Percentiles rank a stretch among this genome's conserved stretches.
These are phyloP conservation scores for Euphorbia pulcherrima DNA, from an alignment of 345 rosid species.

Conservation along the genomic window DNA sequence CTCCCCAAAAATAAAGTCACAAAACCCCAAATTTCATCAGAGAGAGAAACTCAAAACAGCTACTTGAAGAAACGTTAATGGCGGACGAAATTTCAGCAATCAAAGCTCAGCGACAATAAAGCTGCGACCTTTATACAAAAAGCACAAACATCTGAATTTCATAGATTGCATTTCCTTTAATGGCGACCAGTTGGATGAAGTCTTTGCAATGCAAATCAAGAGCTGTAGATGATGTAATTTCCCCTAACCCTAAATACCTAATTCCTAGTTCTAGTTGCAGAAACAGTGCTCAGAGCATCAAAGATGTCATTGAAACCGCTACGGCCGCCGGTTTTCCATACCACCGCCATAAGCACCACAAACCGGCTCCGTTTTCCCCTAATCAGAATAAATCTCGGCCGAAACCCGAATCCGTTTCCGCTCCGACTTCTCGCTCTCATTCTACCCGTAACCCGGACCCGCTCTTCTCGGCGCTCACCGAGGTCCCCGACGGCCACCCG, in stretches of 20 bases:
- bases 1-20: background rate
- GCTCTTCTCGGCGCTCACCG: conserved; percentile 57
- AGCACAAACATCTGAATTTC: background rate
- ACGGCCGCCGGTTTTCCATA: conserved; percentile 11
- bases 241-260: conserved; percentile 42
- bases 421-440: conserved; percentile 31
- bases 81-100: background rate
- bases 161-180: conserved; percentile 18
- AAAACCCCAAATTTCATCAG: conserved; percentile 15
- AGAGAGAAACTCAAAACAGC: conserved; percentile 15
- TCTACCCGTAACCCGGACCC: conserved; percentile 44
- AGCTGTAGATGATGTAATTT: conserved; percentile 81
- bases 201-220: conserved; percentile 88
- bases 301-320: conserved; percentile 62
- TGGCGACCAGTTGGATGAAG: conserved; percentile 88
- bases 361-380: conserved; percentile 2
- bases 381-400: conserved; percentile 27
- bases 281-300: conserved; percentile 50
- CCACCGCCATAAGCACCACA: background rate
- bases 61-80: background rate
- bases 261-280: conserved; percentile 66
- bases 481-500: conserved; percentile 80
- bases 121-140: background rate
- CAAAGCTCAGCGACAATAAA: background rate
- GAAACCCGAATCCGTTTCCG: conserved; percentile 29